Evolutionary conservation across 805 yeast species (phyloP).

Genomic region (Danielia reshetovae): DNA sequence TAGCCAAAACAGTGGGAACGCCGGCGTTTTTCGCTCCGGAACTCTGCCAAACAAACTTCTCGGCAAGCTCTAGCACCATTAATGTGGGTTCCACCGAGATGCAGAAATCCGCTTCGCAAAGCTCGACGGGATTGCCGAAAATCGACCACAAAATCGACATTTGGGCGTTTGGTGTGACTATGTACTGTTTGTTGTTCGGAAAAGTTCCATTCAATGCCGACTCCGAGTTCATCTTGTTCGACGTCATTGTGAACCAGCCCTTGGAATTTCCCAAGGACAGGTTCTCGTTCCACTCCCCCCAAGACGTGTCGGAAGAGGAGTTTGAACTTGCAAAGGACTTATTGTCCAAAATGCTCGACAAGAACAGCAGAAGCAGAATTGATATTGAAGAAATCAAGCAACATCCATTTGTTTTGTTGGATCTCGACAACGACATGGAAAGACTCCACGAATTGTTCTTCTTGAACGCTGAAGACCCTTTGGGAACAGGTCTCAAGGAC

Average conservation of each 20-base stretch:
- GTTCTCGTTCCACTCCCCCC: slow-evolving; percentile 35
- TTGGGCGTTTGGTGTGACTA: slow-evolving; percentile 96
- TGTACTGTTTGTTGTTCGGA: slow-evolving; percentile 86
- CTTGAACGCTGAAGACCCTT: slow-evolving; percentile 18
- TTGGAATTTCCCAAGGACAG: slow-evolving; percentile 51
- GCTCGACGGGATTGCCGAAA: slow-evolving; percentile 30
- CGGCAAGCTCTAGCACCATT: slow-evolving; percentile 7
- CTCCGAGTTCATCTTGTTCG: slow-evolving; percentile 80
- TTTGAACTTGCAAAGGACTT: slow-evolving; percentile 53
- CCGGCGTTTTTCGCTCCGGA: slow-evolving; percentile 93
- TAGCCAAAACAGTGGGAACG: slow-evolving; percentile 96
- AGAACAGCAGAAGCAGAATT: slow-evolving; percentile 65
- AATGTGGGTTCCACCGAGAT: slow-evolving; percentile 17
- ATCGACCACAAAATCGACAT: slow-evolving; percentile 85
- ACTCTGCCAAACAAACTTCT: slow-evolving; percentile 61
- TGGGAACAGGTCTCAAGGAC: slow-evolving; percentile 4
- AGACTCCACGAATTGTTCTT: slow-evolving; percentile 33
- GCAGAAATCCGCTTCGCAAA: slow-evolving; percentile 6
- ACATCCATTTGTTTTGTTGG: slow-evolving; percentile 62
- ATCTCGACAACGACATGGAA: slow-evolving; percentile 33
- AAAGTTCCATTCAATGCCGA: slow-evolving; percentile 84
- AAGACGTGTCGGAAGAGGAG: slow-evolving; percentile 41
- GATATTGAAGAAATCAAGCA: slow-evolving; percentile 67
- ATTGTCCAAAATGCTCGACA: slow-evolving; percentile 56
- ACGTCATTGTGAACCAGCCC: slow-evolving; percentile 65